Base-by-base conservation (phyloP, 23 red algal species). In the Chondrus crispus region DNA sequence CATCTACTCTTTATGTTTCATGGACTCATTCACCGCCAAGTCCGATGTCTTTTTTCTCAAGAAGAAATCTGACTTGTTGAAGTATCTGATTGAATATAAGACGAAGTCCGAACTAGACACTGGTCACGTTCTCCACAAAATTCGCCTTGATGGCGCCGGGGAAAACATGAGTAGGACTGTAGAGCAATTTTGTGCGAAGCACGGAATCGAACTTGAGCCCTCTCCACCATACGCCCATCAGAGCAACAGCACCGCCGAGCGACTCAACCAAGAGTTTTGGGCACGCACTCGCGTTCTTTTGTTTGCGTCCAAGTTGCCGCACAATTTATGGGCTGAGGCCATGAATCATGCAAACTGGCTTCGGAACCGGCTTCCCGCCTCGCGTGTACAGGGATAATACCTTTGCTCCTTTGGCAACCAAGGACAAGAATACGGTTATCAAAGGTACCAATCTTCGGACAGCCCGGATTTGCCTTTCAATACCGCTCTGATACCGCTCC, bases 361-460 rank as follows among this genome's bases (percentile, higher is more conserved):
- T 42, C 38, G 13, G 1, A 2, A 77, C 38, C 37, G 37, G 0
- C 71, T 77, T 46, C 26, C 2, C n/a, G n/a, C n/a, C n/a, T n/a
- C n/a, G n/a, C n/a, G n/a, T n/a, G n/a, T n/a, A n/a, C n/a, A n/a
- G n/a, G n/a, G n/a, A n/a, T n/a, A n/a, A 60, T 82, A 4, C 45
- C 77, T 6, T 54, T 82, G 6, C 47, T 82, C 28, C 33, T 54
- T 54, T 82, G 77, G 47, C 16, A 82, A 14, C 77, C 79, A 57
- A 53, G 32, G 35, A 78, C 40, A 24, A 42, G 32, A 2, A 18
- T 78, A 18, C 32, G 40, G 19, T 53, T 60, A 38, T 60, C 47
- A 36, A 18, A 58, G 39, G 57, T 82, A 6, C 77, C 45, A 6
- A 50, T 7, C 16, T 82, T 82, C 47, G 77, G 77, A n/a, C 77